phyloP scores from a whole-genome alignment of 2,329 filamentous ascomycete species.

The Pseudofabraea citricarpa region DNA sequence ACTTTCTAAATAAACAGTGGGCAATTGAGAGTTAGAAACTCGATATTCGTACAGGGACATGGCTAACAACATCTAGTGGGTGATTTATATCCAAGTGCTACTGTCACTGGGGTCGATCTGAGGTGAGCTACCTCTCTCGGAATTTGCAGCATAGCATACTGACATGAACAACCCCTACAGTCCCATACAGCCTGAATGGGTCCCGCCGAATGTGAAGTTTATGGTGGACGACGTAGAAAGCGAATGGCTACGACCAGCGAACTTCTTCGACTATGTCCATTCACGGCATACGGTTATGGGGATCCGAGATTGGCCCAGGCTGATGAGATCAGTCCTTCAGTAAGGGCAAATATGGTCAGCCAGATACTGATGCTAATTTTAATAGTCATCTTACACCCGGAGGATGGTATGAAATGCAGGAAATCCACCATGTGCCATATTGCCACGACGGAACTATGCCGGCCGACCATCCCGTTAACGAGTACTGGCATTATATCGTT shows the following conservation, averaged over 20 bases:
- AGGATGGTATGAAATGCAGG: constrained; percentile 51
- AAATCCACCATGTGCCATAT: constrained; percentile 45
- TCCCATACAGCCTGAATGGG: constrained; percentile 52
- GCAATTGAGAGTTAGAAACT: constrained; percentile 43
- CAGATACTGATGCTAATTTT: no score
- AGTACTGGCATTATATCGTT: constrained; percentile 42
- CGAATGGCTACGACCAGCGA: constrained; percentile 42
- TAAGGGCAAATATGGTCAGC: no score
- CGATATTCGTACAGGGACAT: constrained; percentile 1
- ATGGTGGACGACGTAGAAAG: constrained; percentile 61
- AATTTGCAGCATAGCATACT: neutral
- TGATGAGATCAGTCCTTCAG: constrained; percentile 43
- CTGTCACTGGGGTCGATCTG: constrained; percentile 47
- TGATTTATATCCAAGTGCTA: constrained; percentile 39
- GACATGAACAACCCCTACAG: constrained; percentile 28
- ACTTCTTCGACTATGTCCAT: constrained; percentile 58
- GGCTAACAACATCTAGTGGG: constrained; percentile 40
- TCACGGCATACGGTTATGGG: constrained; percentile 52
- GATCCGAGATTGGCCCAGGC: constrained; percentile 48
- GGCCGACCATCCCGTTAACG: constrained; percentile 35
- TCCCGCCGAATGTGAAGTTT: constrained; percentile 59
- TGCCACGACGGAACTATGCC: constrained; percentile 37
- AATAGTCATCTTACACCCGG: constrained; percentile 49
- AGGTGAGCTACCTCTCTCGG: neutral
- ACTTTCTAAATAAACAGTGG: no score